phyloP scores from a whole-genome alignment of 805 yeast species.

The Metschnikowia picachoensis region DNA sequence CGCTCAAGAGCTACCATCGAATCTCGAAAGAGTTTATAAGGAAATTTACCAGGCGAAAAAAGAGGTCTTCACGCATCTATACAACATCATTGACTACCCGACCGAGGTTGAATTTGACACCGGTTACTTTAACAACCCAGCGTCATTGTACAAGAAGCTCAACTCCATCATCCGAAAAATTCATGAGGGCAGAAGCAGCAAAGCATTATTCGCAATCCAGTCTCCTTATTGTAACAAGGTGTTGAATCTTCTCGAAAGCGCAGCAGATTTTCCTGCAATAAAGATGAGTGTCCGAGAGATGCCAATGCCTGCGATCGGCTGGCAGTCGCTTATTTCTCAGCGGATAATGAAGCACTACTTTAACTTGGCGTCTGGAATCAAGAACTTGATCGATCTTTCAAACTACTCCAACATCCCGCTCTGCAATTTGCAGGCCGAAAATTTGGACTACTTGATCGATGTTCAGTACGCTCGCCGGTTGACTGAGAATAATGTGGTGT shows the following conservation, averaged over 20 bases:
- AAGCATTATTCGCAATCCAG: constrained; percentile 64
- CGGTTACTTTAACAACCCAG: constrained; percentile 49
- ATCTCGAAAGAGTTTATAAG: constrained; percentile 50
- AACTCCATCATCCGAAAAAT: constrained; percentile 51
- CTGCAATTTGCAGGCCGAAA: constrained; percentile 78
- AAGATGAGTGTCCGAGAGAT: constrained; percentile 56
- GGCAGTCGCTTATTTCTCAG: constrained; percentile 69
- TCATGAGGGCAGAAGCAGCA: constrained; percentile 59
- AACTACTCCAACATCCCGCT: constrained; percentile 78
- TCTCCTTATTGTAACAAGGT: constrained; percentile 58
- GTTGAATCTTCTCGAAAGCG: constrained; percentile 40
- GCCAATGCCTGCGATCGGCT: constrained; percentile 68
- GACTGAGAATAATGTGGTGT: constrained; percentile 56
- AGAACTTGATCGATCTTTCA: constrained; percentile 60
- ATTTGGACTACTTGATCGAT: constrained; percentile 76
- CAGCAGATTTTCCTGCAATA: constrained; percentile 59
- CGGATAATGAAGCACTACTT: constrained; percentile 68
- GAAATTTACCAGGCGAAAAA: constrained; percentile 49
- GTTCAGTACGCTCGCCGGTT: constrained; percentile 80
- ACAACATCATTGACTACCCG: constrained; percentile 50
- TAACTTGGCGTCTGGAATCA: constrained; percentile 69
- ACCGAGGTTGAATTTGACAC: constrained; percentile 52
- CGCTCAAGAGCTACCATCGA: constrained; percentile 63
- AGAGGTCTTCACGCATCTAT: constrained; percentile 39
- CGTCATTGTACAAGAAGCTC: constrained; percentile 55